A percentile compares a stretch with the other conserved stretches of the same genome.
phyloP scores from a whole-genome alignment of 2,329 filamentous ascomycete species.

The Metarhizium anisopliae region DNA sequence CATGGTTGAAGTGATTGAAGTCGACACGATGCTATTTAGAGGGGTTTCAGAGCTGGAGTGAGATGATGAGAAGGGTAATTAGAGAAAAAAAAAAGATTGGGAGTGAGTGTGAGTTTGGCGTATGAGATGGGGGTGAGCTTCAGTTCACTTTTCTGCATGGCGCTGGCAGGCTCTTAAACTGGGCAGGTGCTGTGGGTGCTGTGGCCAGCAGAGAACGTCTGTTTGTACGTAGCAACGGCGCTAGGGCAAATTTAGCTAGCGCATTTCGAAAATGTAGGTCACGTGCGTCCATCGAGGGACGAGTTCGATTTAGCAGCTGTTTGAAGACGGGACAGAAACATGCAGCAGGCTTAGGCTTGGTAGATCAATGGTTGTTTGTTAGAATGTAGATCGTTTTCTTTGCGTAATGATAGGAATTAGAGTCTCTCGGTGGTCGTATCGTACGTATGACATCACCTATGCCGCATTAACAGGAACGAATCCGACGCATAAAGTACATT shows the following conservation, averaged over 20 bases:
- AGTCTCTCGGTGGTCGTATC: no score
- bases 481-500: no score
- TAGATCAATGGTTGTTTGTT: no score
- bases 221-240: slow-evolving; percentile 19
- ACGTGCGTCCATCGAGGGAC: slow-evolving; percentile 6
- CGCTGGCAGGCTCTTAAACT: slow-evolving; percentile 17
- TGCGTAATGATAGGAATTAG: no score
- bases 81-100: slow-evolving; percentile 1
- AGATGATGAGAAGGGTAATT: not conserved
- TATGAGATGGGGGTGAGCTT: slow-evolving; percentile 18
- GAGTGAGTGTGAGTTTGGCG: slow-evolving; percentile 11
- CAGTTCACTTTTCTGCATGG: slow-evolving; percentile 7
- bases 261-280: slow-evolving; percentile 2
- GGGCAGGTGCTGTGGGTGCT: slow-evolving; percentile 12
- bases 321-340: no score
- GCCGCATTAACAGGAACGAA: no score
- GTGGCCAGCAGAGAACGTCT: slow-evolving; percentile 2
- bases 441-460: no score
- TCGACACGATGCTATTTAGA: not conserved
- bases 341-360: no score
- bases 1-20: slow-evolving; percentile 20
- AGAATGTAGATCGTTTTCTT: no score
- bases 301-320: not conserved
- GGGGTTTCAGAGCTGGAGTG: not conserved
- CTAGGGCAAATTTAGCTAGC: slow-evolving; percentile 18